Percentiles rank a stretch among this genome's conserved stretches.
Conservation (phyloP, 768 basidiomycete genomes). For the Serendipita sp. region DNA sequence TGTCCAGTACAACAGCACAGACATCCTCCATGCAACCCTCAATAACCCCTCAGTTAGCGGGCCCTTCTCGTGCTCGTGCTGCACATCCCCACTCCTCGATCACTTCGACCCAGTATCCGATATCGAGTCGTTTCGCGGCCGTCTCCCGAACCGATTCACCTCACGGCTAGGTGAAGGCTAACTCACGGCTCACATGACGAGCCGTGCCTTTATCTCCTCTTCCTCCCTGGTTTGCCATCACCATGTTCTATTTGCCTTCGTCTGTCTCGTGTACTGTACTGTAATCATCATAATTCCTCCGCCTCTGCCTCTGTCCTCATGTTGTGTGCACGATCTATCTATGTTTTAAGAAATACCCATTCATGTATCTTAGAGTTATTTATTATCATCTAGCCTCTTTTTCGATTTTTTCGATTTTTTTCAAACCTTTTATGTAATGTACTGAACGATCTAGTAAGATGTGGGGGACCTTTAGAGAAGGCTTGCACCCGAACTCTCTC, state of each 20-base stretch:
- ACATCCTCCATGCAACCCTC: no score
- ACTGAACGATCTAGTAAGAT: no score
- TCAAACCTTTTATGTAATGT: no score
- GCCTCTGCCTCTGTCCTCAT: neutral
- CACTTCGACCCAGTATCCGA: neutral
- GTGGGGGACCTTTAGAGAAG: neutral
- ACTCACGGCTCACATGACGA: conserved; percentile 4
- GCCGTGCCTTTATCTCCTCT: neutral
- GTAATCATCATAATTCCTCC: neutral
- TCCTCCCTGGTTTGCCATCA: neutral
- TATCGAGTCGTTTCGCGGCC: neutral
- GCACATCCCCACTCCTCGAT: no score
- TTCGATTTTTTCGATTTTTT: no score
- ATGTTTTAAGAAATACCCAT: neutral
- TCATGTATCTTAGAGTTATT: neutral
- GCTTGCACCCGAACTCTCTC: neutral
- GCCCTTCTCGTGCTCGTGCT: no score
- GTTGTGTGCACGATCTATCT: neutral
- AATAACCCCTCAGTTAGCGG: no score
- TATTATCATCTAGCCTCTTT: no score
- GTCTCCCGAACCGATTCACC: neutral
- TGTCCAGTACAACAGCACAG: no score
- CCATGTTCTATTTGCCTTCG: neutral
- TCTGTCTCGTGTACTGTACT: neutral
- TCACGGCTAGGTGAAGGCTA: conserved; percentile 4